phyloP scores from a whole-genome alignment of 345 rosid species.

The Syzygium oleosum region DNA sequence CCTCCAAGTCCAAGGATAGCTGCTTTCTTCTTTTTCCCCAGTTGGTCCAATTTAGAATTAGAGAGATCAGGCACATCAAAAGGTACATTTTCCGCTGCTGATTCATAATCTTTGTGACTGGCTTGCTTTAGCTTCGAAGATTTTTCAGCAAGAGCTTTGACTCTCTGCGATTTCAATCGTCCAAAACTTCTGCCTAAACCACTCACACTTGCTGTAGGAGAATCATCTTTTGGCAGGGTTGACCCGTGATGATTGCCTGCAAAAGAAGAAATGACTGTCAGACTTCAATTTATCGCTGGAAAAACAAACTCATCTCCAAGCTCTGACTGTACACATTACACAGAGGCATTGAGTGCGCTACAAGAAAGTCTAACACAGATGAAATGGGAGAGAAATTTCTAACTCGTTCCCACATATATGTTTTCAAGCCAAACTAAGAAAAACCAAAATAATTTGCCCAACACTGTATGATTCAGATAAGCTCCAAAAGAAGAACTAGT shows the following conservation, averaged over 20 bases:
- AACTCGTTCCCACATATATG: background rate
- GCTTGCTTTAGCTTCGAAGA: conserved; percentile 26
- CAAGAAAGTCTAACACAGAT: background rate
- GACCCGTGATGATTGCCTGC: conserved; percentile 4
- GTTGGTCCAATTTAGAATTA: conserved; percentile 7
- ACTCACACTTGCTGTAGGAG: conserved; percentile 6
- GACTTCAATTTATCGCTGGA: background rate
- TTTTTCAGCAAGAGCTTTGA: conserved; percentile 46
- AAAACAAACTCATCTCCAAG: background rate
- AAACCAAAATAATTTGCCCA: background rate
- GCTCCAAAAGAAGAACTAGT: background rate
- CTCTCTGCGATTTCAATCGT: conserved; percentile 52
- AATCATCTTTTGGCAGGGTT: background rate
- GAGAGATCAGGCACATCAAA: background rate
- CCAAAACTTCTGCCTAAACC: conserved; percentile 25
- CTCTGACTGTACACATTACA: background rate
- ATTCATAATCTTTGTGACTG: conserved; percentile 6
- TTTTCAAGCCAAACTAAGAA: background rate
- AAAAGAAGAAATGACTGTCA: background rate
- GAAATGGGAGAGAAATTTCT: background rate
- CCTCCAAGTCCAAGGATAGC: conserved; percentile 1
- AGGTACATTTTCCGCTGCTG: background rate
- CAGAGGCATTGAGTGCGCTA: background rate
- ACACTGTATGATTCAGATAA: background rate
- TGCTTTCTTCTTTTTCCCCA: conserved; percentile 17